Conservation (phyloP, 768 basidiomycete species). For the Mycena floridula region DNA sequence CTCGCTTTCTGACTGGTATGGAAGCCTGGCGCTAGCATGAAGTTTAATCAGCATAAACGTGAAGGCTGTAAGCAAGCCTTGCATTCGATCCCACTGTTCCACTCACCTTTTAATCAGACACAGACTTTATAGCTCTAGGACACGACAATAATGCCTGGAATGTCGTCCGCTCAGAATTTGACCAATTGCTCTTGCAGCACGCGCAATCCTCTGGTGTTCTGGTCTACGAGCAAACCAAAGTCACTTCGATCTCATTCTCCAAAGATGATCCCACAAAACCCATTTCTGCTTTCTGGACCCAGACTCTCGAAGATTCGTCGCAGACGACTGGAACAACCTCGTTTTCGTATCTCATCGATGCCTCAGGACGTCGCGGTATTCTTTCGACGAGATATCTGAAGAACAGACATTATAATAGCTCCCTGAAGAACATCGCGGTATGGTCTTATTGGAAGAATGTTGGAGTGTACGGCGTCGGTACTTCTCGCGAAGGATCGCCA, state of each 20-base stretch:
- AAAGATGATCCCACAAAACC: conserved; percentile 33
- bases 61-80: conserved; percentile 49
- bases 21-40: conserved; percentile 57
- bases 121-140: conserved; percentile 52
- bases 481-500: conserved; percentile 48
- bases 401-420: conserved; percentile 62
- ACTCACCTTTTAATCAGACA: conserved; percentile 30
- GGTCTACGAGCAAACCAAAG: conserved; percentile 50
- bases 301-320: conserved; percentile 13
- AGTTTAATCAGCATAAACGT: conserved; percentile 59
- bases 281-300: conserved; percentile 48
- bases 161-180: conserved; percentile 60
- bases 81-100: too few relatives aligned
- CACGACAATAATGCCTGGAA: conserved; percentile 54
- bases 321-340: conserved; percentile 37
- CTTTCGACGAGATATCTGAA: conserved; percentile 66
- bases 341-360: conserved; percentile 69
- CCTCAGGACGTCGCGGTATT: conserved; percentile 66
- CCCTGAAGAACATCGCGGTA: conserved; percentile 66
- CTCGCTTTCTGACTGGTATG: conserved; percentile 4
- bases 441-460: conserved; percentile 73
- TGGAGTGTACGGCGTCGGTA: conserved; percentile 43
- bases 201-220: conserved; percentile 43
- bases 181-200: conserved; percentile 51
- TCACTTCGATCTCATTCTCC: conserved; percentile 41